Base-by-base conservation (phyloP, 2,329 filamentous ascomycete genomes). In the Epichloe uncinata region DNA sequence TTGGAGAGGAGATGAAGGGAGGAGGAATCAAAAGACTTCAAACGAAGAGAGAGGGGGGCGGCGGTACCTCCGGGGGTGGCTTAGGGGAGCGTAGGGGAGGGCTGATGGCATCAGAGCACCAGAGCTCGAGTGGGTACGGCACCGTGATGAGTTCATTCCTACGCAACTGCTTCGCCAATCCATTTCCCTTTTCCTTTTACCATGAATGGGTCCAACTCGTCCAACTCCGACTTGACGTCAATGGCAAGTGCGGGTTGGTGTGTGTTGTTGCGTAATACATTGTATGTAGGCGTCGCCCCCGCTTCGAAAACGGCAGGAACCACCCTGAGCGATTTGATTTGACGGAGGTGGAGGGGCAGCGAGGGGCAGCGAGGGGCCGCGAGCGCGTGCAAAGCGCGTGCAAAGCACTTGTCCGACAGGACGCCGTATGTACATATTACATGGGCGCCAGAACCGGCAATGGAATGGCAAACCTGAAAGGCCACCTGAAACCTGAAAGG, bases 81-180 rank as follows among this genome's bases (percentile, higher is more conserved):
- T 34, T 36, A 34, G 43, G 6, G 22, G 20, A 4, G 20, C 20
- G 22, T 26, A 26, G 22, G 6, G 16, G 15, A 26, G 43, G 35
- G 4, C 40, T 41, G 5, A 22, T 22, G n/a, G 30, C 48, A 50
- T 47, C n/a, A 18, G 22, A 26, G 22, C 22, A 26, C 6, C 22
- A 7, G 33, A 51, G 41, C 36, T 45, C 41, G 38, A 49, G 50
- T 51, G 50, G 50, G 41, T 45, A 48, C 50, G 50, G 41, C 41
- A 48, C 42, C 16, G 48, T 18, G 50, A 48, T 47, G 49, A 42
- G 44, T 43, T 26, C 8, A 50, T 50, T 50, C 34, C 26, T 18
- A 43, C 41, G 18, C 42, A 30, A 30, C 22, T 37, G 18, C 34
- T 37, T 45, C 33, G 16, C 7, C 44, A 26, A 36, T 15, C 5